Base-by-base conservation (phyloP, 805 yeast genomes). In the Monosporozyma aquatica region DNA sequence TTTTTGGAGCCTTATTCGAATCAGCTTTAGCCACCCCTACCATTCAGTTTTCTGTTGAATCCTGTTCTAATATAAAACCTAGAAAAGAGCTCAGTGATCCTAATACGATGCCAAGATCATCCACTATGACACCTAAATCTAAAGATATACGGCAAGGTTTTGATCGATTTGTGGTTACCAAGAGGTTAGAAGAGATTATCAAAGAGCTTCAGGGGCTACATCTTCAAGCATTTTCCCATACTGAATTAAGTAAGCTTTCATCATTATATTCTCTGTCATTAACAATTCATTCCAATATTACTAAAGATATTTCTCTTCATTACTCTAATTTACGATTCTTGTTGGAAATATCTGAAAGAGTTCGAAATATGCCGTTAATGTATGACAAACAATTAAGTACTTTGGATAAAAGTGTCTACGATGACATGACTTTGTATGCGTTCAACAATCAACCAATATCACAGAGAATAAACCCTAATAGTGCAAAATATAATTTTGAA, bases 1-100 rank as follows among this genome's bases (percentile, higher is more conserved):
- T 71, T 25, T 66, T 70, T 37, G 69, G 73, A 4, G 67, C 70
- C 6, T 48, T 75, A 34, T 71, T 65, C 38, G 80, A 75, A 28
- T 71, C 79, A 0, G 75, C 73, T 0, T 54, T 73, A 42, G 67
- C 74, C 0, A 54, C 70, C 8, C 76, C 78, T 10, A n/a, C n/a
- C n/a, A n/a, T n/a, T n/a, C n/a, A n/a, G n/a, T n/a, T n/a, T n/a
- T 43, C 44, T 17, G 13, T 23, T 5, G 6, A 17, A 21, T 11
- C 24, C 23, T 11, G 25, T 20, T 17, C 5, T 29, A 21, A 29
- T 15, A 14, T 13, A 15, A 15, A 15, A n/a, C n/a, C n/a, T n/a
- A n/a, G n/a, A n/a, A n/a, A n/a, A n/a, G n/a, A n/a, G n/a, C n/a
- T n/a, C n/a, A n/a, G n/a, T n/a, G n/a, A n/a, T n/a, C n/a, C n/a